Evolutionary conservation across 2,329 filamentous ascomycete genomes (phyloP), one percentile per base, ranked within the genome.

Genomic region (Aspergillus amoenus): DNA sequence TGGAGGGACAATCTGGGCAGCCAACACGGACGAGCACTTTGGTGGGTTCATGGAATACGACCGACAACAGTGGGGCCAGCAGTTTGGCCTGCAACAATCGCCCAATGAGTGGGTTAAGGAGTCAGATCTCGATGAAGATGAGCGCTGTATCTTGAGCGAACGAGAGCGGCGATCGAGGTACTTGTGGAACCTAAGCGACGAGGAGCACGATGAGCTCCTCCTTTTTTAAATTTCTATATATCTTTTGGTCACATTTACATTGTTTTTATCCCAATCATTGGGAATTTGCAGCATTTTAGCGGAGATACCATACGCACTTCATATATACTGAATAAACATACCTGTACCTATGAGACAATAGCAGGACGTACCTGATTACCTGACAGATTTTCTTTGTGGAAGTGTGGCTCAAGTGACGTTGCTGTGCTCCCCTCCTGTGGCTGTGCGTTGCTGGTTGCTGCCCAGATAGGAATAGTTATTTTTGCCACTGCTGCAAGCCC

Each of bases 11-110:
- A 72, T 79, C 59, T 79, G 74, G 74, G 73, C 78, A 32, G 74
- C 76, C 5, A 78, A 78, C 55, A 71, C 76, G 13, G 77, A 79
- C 60, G 66, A 68, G 8, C 67, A 71, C 17, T 77, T 77, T 57
- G 77, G 77, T 27, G 77, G 77, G 1, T 73, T 79, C 40, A 77
- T 79, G 76, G 70, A 76, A 56, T 79, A 73, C 57, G 73, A 77
- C 40, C 69, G 74, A 0, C 61, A 64, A 3, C 68, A 75, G 58
- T 77, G 74, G 73, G 75, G 73, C 0, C 65, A 70, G 41, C 58
- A 64, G 11, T 72, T 69, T 57, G 73, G 71, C 0, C 49, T 71
- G 40, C 61, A 68, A 4, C 72, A 72, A 46, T 54, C 71, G 37
- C 72, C 73, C 27, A 70, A 71, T 53, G 75, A 77, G 56, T 77